Conservation (phyloP, 805 yeast species). For the Yueomyces sp. region DNA sequence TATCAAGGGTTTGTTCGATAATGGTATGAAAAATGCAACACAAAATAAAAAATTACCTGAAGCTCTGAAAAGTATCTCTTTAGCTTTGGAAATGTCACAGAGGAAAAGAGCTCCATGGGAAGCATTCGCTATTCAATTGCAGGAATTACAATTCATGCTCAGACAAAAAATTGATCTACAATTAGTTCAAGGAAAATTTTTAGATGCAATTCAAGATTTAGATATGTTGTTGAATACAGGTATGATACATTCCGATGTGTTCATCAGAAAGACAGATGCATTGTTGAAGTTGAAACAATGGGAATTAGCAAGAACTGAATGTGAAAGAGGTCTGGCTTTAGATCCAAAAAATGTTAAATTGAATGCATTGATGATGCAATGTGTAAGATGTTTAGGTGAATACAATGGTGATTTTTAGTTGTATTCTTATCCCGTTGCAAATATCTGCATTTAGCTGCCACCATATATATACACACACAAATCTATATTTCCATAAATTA, state of each 20-base stretch:
- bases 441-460: too few relatives aligned
- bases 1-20: conserved; percentile 51
- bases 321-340: conserved; percentile 64
- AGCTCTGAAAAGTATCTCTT: conserved; percentile 47
- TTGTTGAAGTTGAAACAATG: conserved; percentile 47
- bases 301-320: conserved; percentile 47
- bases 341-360: conserved; percentile 34
- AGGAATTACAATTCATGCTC: conserved; percentile 51
- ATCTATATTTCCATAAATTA: too few relatives aligned
- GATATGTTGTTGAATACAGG: conserved; percentile 51
- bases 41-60: conserved; percentile 41
- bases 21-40: conserved; percentile 43
- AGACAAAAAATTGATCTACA: conserved; percentile 63
- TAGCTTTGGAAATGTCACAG: conserved; percentile 55
- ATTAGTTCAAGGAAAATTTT: conserved; percentile 37
- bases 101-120: conserved; percentile 59
- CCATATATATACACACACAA: too few relatives aligned
- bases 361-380: conserved; percentile 15
- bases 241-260: conserved; percentile 52
- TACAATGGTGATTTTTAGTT: conserved; percentile 18
- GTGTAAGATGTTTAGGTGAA: conserved; percentile 16
- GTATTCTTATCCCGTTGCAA: too few relatives aligned
- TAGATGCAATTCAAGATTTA: conserved; percentile 55
- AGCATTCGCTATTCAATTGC: conserved; percentile 56
- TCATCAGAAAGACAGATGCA: conserved; percentile 58